phyloP scores from a whole-genome alignment of 805 yeast species.

The Cyberlindnera euphorbiae region DNA sequence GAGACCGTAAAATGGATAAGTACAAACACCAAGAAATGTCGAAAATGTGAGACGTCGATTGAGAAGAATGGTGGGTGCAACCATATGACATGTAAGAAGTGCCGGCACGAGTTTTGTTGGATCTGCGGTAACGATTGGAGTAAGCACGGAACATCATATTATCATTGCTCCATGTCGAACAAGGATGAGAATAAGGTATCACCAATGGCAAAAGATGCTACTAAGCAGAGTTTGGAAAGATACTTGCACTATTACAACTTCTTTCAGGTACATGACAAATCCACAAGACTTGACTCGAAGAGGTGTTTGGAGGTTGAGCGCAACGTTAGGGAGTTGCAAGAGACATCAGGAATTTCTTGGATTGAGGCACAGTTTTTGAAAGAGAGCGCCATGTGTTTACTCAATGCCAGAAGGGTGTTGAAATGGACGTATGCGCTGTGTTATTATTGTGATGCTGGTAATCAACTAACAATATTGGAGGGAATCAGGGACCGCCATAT shows the following conservation, averaged over 20 bases:
- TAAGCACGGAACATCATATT: slow-evolving; percentile 57
- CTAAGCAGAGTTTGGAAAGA: slow-evolving; percentile 47
- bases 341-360: slow-evolving; percentile 66
- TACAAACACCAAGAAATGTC: slow-evolving; percentile 81
- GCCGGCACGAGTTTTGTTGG: slow-evolving; percentile 88
- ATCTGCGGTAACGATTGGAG: slow-evolving; percentile 78
- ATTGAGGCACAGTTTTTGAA: slow-evolving; percentile 80
- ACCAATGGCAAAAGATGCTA: slow-evolving; percentile 29
- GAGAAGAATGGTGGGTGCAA: slow-evolving; percentile 97
- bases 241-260: slow-evolving; percentile 74
- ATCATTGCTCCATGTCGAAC: slow-evolving; percentile 61
- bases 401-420: slow-evolving; percentile 66
- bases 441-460: slow-evolving; percentile 52
- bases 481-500: slow-evolving; percentile 62
- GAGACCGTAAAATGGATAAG: slow-evolving; percentile 86
- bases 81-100: slow-evolving; percentile 86
- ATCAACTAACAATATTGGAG: slow-evolving; percentile 61
- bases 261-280: slow-evolving; percentile 70
- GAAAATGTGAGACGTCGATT: slow-evolving; percentile 71
- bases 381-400: slow-evolving; percentile 61
- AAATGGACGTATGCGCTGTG: slow-evolving; percentile 91
- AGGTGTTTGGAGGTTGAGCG: slow-evolving; percentile 59
- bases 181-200: slow-evolving; percentile 31
- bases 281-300: slow-evolving; percentile 65
- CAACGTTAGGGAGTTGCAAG: slow-evolving; percentile 62